Conservation (phyloP, 768 basidiomycete genomes). For the Leccinum imitatum region DNA sequence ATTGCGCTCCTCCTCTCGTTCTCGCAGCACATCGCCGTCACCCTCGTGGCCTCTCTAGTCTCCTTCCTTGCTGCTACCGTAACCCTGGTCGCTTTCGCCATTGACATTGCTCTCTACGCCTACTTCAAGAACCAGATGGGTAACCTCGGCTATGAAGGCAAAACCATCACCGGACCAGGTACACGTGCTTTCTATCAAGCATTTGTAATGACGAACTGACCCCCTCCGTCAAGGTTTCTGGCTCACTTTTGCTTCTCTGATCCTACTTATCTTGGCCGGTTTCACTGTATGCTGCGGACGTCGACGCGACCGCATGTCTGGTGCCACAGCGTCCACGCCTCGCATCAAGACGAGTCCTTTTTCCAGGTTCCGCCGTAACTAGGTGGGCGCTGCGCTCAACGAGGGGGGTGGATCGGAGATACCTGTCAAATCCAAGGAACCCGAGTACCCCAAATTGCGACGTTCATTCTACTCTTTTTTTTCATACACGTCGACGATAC, state of each 20-base stretch:
- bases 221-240: constrained; percentile 57
- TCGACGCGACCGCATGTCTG: constrained; percentile 51
- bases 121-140: constrained; percentile 58
- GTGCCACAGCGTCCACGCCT: constrained; percentile 28
- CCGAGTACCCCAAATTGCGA: not conserved
- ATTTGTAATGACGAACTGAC: not conserved
- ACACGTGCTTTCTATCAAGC: constrained; percentile 18
- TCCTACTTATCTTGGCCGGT: constrained; percentile 63
- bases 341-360: constrained; percentile 31
- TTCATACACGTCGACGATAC: constrained; percentile 4
- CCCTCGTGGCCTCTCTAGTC: constrained; percentile 43
- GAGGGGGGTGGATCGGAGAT: not conserved
- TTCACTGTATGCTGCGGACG: constrained; percentile 72
- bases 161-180: constrained; percentile 68
- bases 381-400: not conserved
- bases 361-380: constrained; percentile 41
- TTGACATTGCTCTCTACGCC: constrained; percentile 73
- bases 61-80: constrained; percentile 70
- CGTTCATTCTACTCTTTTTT: not conserved
- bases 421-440: not conserved
- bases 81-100: constrained; percentile 69
- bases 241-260: constrained; percentile 66
- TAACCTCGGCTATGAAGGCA: constrained; percentile 41
- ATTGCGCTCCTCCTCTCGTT: constrained; percentile 63
- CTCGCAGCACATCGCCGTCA: constrained; percentile 51